Evolutionary conservation across 1,139 yeast genomes (phyloP).

Genomic region (Yamadazyma kanchanaburiensis): DNA sequence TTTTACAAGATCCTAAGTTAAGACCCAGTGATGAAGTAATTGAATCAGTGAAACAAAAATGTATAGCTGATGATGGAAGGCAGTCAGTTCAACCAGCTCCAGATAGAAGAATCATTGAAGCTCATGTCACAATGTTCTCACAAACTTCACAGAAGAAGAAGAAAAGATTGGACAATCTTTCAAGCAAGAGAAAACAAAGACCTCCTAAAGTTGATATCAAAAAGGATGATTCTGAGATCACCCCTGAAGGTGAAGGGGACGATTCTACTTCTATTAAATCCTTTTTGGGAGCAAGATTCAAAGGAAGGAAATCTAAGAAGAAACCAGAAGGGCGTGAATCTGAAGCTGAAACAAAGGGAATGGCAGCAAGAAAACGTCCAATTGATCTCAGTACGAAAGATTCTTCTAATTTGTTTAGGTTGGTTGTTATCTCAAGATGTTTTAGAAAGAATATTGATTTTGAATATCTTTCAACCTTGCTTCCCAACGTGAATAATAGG

Average conservation of each 20-base stretch:
- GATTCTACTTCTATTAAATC: slow-evolving; percentile 6
- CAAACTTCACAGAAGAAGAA: slow-evolving; percentile 13
- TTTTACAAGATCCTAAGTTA: slow-evolving; percentile 23
- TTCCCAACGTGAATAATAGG: slow-evolving; percentile 31
- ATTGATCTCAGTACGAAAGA: slow-evolving; percentile 41
- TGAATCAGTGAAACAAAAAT: slow-evolving; percentile 21
- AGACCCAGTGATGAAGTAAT: slow-evolving; percentile 29
- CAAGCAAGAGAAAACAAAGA: background rate
- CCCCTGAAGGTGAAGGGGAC: slow-evolving; percentile 1
- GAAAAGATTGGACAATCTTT: slow-evolving; percentile 3
- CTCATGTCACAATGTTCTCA: slow-evolving; percentile 25
- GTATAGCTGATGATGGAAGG: slow-evolving; percentile 21
- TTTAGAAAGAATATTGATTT: slow-evolving; percentile 56
- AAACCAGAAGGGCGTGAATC: slow-evolving; percentile 6
- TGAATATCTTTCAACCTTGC: slow-evolving; percentile 46
- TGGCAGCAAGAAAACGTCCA: slow-evolving; percentile 17
- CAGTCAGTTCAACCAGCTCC: background rate
- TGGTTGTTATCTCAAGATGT: slow-evolving; percentile 63
- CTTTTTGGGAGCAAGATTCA: slow-evolving; percentile 9
- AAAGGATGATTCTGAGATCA: background rate
- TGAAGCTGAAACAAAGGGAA: slow-evolving; percentile 2
- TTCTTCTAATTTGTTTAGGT: slow-evolving; percentile 48
- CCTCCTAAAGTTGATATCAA: background rate
- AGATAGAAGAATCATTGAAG: slow-evolving; percentile 24
- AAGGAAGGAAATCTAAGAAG: slow-evolving; percentile 8